Conservation (phyloP, 2,329 filamentous ascomycete species). For the Aspergillus spinulosporus region DNA sequence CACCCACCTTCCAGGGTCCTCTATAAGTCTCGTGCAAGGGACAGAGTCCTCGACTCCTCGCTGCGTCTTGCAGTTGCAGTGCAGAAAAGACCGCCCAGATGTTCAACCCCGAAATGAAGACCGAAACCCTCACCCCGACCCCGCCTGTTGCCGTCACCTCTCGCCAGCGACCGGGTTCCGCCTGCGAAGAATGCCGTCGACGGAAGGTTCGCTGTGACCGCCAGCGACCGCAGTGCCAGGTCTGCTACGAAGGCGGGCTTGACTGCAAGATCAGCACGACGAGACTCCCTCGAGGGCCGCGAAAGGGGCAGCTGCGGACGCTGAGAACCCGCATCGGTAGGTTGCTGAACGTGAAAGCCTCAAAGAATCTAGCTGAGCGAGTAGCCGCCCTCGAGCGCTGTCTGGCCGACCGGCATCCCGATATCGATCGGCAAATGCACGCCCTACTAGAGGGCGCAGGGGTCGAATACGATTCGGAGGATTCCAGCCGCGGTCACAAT, state of each 20-base stretch:
- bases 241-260: slow-evolving; percentile 31
- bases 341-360: background rate
- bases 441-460: slow-evolving; percentile 16
- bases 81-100: background rate
- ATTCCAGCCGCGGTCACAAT: slow-evolving; percentile 14
- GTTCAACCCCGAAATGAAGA: background rate
- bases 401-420: slow-evolving; percentile 29
- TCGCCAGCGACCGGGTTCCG: slow-evolving; percentile 30
- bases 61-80: background rate
- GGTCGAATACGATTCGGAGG: slow-evolving; percentile 21
- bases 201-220: slow-evolving; percentile 33
- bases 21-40: slow-evolving; percentile 3
- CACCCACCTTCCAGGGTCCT: background rate
- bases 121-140: slow-evolving; percentile 16
- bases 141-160: slow-evolving; percentile 13
- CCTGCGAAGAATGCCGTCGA: slow-evolving; percentile 34
- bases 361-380: background rate
- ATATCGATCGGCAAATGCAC: slow-evolving; percentile 22
- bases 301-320: slow-evolving; percentile 31
- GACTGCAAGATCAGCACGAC: slow-evolving; percentile 30
- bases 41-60: background rate
- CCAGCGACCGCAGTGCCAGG: slow-evolving; percentile 29
- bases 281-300: slow-evolving; percentile 29
- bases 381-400: slow-evolving; percentile 30
- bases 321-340: slow-evolving; percentile 32